A percentile compares a stretch with the other conserved stretches of the same genome.
Evolutionary conservation across 2,329 filamentous ascomycete species (phyloP).

Genomic region (Myriosclerotinia curreyana): DNA sequence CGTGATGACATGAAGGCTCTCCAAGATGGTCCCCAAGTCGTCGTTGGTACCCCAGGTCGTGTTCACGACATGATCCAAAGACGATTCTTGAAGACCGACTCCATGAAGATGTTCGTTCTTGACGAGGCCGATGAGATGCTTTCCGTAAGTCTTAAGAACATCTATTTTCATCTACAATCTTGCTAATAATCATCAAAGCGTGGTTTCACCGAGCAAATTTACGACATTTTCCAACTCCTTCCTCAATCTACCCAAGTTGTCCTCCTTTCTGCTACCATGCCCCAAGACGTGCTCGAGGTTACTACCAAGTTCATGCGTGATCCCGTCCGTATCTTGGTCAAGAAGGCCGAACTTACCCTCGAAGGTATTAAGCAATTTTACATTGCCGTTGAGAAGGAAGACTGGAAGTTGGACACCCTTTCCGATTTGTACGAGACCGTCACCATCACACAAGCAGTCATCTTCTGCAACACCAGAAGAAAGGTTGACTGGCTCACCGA

Average conservation of each 20-base stretch:
- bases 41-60: constrained; percentile 96
- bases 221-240: constrained; percentile 99
- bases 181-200: constrained; percentile 55
- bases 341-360: constrained; percentile 99
- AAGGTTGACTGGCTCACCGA: constrained; percentile 99
- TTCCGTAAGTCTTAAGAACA: constrained; percentile 57
- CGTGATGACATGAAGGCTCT: constrained; percentile 99
- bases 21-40: constrained; percentile 91
- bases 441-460: constrained; percentile 98
- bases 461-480: constrained; percentile 99
- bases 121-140: constrained; percentile 99
- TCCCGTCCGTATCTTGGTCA: constrained; percentile 97
- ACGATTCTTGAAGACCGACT: constrained; percentile 91
- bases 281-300: constrained; percentile 97
- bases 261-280: constrained; percentile 96
- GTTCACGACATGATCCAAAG: constrained; percentile 99
- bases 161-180: not conserved
- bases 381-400: constrained; percentile 99
- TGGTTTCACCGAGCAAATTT: constrained; percentile 99
- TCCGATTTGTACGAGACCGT: constrained; percentile 99
- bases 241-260: constrained; percentile 98
- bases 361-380: constrained; percentile 99
- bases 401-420: constrained; percentile 99
- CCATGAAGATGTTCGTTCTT: constrained; percentile 99
- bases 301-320: constrained; percentile 99